A percentile compares a stretch with the other conserved stretches of the same genome.
Conservation (phyloP, 768 basidiomycete species). For the Sporobolomyces pararoseus region DNA sequence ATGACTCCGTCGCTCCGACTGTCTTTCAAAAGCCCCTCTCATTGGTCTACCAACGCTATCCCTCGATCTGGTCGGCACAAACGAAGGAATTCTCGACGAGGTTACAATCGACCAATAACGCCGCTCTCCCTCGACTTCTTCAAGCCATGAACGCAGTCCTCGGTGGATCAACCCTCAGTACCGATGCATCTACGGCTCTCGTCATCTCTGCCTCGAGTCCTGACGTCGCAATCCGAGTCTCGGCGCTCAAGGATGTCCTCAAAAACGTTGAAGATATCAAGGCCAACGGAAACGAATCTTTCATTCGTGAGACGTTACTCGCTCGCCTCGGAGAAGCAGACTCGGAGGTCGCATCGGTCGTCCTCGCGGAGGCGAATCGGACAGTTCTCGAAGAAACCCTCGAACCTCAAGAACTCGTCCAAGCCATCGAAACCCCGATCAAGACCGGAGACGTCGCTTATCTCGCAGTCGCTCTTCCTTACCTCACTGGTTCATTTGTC, state of each 20-base stretch:
- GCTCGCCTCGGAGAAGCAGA: slow-evolving; percentile 67
- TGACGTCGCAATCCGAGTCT: slow-evolving; percentile 60
- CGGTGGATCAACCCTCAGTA: slow-evolving; percentile 12
- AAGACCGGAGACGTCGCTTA: slow-evolving; percentile 21
- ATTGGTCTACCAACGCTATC: slow-evolving; percentile 64
- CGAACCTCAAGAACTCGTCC: slow-evolving; percentile 40
- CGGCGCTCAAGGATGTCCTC: slow-evolving; percentile 61
- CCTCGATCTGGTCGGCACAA: slow-evolving; percentile 52
- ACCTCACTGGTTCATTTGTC: slow-evolving; percentile 55
- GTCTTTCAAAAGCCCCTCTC: slow-evolving; percentile 53
- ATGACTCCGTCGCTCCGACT: slow-evolving; percentile 10
- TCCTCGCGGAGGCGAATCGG: slow-evolving; percentile 56
- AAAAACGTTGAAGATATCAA: slow-evolving; percentile 45
- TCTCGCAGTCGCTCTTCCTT: slow-evolving; percentile 48
- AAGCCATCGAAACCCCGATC: slow-evolving; percentile 41
- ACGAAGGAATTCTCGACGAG: slow-evolving; percentile 3
- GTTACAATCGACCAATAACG: slow-evolving; percentile 9
- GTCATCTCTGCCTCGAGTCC: slow-evolving; percentile 47
- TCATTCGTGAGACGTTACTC: slow-evolving; percentile 62
- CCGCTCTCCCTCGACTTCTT: slow-evolving; percentile 8
- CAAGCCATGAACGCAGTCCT: slow-evolving; percentile 36
- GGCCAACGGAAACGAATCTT: slow-evolving; percentile 33
- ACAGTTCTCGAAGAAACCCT: slow-evolving; percentile 52
- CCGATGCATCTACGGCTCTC: slow-evolving; percentile 12
- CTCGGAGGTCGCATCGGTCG: slow-evolving; percentile 59